A percentile compares a stretch with the other conserved stretches of the same genome.
phyloP scores from a whole-genome alignment of 2,329 filamentous ascomycete species.

The Fusarium robinianum region DNA sequence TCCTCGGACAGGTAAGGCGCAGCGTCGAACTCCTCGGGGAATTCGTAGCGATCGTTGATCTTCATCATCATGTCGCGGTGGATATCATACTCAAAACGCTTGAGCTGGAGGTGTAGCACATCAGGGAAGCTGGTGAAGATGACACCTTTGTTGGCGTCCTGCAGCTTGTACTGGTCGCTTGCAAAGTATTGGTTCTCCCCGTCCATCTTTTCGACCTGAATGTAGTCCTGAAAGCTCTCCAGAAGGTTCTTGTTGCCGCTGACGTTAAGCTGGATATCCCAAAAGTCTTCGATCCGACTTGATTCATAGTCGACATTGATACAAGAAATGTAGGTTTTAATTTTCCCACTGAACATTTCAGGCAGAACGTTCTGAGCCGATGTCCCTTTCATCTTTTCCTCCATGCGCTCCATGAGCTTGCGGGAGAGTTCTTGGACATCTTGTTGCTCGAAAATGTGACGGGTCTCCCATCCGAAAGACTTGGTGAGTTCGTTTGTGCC shows the following conservation, averaged over 20 bases:
- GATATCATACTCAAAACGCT: constrained; percentile 97
- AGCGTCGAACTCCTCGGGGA: constrained; percentile 82
- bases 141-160: constrained; percentile 96
- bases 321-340: constrained; percentile 98
- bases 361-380: constrained; percentile 86
- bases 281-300: constrained; percentile 94
- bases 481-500: constrained; percentile 91
- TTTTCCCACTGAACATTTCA: constrained; percentile 93
- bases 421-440: constrained; percentile 96
- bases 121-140: constrained; percentile 96
- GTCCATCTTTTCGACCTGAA: constrained; percentile 94
- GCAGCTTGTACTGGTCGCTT: constrained; percentile 83
- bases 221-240: constrained; percentile 94
- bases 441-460: constrained; percentile 98
- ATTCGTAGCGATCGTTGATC: constrained; percentile 91
- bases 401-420: constrained; percentile 96
- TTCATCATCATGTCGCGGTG: constrained; percentile 98
- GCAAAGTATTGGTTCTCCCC: constrained; percentile 99
- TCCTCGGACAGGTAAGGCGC: constrained; percentile 84
- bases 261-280: constrained; percentile 98
- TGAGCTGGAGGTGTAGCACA: constrained; percentile 91
- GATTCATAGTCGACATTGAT: constrained; percentile 99
- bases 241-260: constrained; percentile 90
- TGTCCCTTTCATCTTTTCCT: constrained; percentile 98
- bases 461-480: constrained; percentile 97